These are phyloP conservation scores for Tinospora cordifolia DNA, from an alignment of 164 flowering plant genomes.

Conservation along the genomic window DNA sequence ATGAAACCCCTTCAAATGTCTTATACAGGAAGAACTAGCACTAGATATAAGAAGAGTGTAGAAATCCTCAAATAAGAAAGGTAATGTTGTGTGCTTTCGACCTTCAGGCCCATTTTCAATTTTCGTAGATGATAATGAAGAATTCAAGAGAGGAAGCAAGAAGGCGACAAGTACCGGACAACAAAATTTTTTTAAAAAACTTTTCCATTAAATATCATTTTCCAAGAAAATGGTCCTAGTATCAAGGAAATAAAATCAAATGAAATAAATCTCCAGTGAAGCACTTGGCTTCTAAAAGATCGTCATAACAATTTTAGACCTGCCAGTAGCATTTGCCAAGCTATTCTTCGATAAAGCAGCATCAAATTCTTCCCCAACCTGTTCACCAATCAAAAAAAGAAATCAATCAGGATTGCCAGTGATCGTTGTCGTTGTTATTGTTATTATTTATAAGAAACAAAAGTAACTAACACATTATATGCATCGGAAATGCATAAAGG, in stretches of 20 bases:
- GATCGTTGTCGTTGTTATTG: too few species aligned
- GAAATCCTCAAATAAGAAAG: too few species aligned
- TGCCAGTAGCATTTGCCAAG: slow-evolving; percentile 55
- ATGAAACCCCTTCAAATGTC: too few species aligned
- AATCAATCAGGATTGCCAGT: not conserved
- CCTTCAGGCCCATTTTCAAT: too few species aligned
- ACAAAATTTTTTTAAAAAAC: not conserved
- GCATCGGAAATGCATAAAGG: not conserved
- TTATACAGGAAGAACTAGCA: too few species aligned
- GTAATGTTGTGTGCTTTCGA: too few species aligned
- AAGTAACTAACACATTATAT: not conserved
- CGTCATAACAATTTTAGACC: slow-evolving; percentile 34
- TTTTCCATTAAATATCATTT: too few species aligned
- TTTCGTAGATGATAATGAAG: too few species aligned
- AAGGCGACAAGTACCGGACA: too few species aligned
- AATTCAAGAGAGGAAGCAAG: not conserved
- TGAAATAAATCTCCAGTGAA: not conserved
- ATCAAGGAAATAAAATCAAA: not conserved
- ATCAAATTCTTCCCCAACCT: slow-evolving; percentile 98
- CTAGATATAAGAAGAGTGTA: too few species aligned
- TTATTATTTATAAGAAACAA: too few species aligned
- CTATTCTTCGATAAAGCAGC: slow-evolving; percentile 70
- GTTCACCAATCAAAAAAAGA: slow-evolving; percentile 18
- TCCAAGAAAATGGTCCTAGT: not conserved
- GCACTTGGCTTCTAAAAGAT: not conserved